Evolutionary conservation across 2,329 filamentous ascomycete species (phyloP).

Genomic region (Trichophyton rubrum): DNA sequence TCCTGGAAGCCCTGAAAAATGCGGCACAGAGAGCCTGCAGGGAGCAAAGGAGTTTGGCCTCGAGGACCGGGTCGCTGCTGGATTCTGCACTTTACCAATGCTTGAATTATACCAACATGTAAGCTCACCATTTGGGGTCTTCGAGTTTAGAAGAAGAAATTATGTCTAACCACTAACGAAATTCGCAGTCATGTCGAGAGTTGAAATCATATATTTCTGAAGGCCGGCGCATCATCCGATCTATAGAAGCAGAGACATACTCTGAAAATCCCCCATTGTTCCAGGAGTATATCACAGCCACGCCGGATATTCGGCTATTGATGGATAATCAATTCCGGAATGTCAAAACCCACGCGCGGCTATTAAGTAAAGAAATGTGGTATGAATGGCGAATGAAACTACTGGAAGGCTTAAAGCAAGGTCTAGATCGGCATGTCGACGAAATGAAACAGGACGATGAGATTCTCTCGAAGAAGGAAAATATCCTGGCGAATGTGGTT

Average conservation of each 20-base stretch:
- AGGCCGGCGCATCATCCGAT: conserved; percentile 74
- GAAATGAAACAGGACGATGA: conserved; percentile 65
- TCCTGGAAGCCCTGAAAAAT: conserved; percentile 35
- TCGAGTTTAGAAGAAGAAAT: too few relatives aligned
- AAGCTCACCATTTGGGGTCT: conserved; percentile 23
- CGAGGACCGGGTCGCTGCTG: conserved; percentile 72
- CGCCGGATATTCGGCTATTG: conserved; percentile 65
- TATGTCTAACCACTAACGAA: too few relatives aligned
- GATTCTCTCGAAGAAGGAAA: conserved; percentile 54
- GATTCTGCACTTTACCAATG: conserved; percentile 83
- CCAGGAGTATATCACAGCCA: conserved; percentile 76
- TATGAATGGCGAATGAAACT: conserved; percentile 95
- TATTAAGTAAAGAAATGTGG: conserved; percentile 92
- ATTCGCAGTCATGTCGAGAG: conserved; percentile 62
- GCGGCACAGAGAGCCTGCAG: conserved; percentile 10
- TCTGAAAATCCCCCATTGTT: conserved; percentile 87
- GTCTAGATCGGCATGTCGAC: conserved; percentile 59
- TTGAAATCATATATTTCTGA: conserved; percentile 95
- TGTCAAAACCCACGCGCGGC: conserved; percentile 79
- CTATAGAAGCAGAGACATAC: conserved; percentile 79
- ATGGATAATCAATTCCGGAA: conserved; percentile 99
- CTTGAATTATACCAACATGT: conserved; percentile 88
- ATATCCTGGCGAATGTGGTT: conserved; percentile 53
- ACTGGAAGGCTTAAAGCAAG: conserved; percentile 67
- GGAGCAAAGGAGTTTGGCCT: conserved; percentile 34